Evolutionary conservation across 352 stramenopile species (phyloP), one percentile per base, ranked within the genome.

Genomic region (Hyaloperonospora arabidopsidis): DNA sequence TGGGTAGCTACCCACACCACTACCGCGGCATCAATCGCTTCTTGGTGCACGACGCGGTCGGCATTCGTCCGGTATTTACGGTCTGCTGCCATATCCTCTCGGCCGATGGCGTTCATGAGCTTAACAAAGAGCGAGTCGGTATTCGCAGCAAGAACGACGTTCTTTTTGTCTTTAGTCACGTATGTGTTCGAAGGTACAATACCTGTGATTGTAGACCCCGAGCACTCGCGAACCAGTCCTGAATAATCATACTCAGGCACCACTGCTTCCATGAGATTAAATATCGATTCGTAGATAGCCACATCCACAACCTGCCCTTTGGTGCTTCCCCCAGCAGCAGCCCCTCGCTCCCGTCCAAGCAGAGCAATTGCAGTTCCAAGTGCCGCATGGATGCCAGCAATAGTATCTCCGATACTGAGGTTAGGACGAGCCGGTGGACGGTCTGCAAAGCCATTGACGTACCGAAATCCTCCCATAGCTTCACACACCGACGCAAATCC

Each of bases 131-230:
- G 62, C 57, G 74, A 82, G 61, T 93, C 80, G 10, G 79, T 90
- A 61, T 93, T 95, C 46, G 83, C 83, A 2, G 84, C 84, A 45
- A 95, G 72, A 7, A 94, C 84, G 12, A 95, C 79, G 41, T 87
- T 72, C 70, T 95, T 95, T 21, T 72, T 72, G 65, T 95, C 83
- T 13, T 70, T 70, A 23, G 72, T 88, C 43, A 78, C 65, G 69
- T 95, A 95, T 34, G 85, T 95, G 58, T 93, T 92, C 19, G 79
- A 89, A 1, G 84, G 84, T 13, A 95, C 84, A 36, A 95, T 93
- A 41, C 84, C 84, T 17, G 83, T 95, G 51, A 95, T 86, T 6
- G 84, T 95, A 5, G 83, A 93, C 2, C 84, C 84, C 1, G 84
- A 95, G 50, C 83, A 89, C 61, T 92, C 77, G 17, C 84, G 84